Evolutionary conservation across 2,329 filamentous ascomycete genomes (phyloP), one percentile per base, ranked within the genome.

Genomic region (Geosmithia flava): DNA sequence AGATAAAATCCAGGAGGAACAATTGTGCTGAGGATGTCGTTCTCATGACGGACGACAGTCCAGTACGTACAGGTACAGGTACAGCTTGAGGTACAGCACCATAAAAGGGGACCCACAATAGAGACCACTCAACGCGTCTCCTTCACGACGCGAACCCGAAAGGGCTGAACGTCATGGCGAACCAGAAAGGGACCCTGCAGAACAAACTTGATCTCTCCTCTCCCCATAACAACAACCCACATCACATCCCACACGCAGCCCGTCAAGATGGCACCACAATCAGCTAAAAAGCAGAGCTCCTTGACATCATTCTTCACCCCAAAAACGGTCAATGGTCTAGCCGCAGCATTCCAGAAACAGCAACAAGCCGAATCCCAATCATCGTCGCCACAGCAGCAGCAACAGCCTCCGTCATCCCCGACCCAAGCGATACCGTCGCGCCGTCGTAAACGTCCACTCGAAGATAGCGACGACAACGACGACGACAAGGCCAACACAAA

Each of bases 231-330:
- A 13, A 7, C 20, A 16, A 20, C 20, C 13, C 16, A 2, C 40
- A 10, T n/a, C 17, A 17, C n/a, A n/a, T n/a, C n/a, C n/a, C n/a
- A n/a, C n/a, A n/a, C n/a, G n/a, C n/a, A n/a, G n/a, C 11, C n/a
- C 45, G 20, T 42, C 46, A 30, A 42, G 33, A 68, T 68, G 65
- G 56, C 64, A 19, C 63, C 67, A 0, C 55, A 66, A 27, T 67
- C 62, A 48, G 85, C 62, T 48, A 85, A 84, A 64, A 86, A 83
- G 57, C 87, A 96, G 60, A 78, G 83, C 54, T 87, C 87, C 1
- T 83, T 96, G 52, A 93, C 87, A 3, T 90, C 81, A 59, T 95
- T 95, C 67, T 95, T 95, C 62, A 77, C 80, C 1, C 80, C 79
- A 15, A 82, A 76, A 53, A 68, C 76, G 13, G 61, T 67, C 58